Evolutionary conservation across 2,329 filamentous ascomycete species (phyloP).

Genomic region (Cryoendolithus antarcticus): DNA sequence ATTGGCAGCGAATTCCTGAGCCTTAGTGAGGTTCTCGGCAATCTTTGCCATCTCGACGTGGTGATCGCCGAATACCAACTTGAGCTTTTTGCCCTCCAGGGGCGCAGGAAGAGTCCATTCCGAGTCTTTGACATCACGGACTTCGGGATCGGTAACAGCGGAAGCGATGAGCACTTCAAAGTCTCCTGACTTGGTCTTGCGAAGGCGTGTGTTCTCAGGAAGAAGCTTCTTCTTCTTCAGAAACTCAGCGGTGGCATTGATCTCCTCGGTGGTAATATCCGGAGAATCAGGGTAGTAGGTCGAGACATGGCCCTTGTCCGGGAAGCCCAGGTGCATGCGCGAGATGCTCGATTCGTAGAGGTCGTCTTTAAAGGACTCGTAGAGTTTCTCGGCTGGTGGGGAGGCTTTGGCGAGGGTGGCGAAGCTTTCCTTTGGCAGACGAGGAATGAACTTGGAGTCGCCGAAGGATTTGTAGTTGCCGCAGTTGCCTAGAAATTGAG

Average conservation of each 20-base stretch:
- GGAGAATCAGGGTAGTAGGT: constrained; percentile 40
- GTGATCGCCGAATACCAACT: constrained; percentile 35
- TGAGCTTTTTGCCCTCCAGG: constrained; percentile 33
- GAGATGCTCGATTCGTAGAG: constrained; percentile 32
- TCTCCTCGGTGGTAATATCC: constrained; percentile 36
- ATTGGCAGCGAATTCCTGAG: constrained; percentile 35
- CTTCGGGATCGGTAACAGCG: constrained; percentile 27
- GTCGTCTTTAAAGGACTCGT: constrained; percentile 32
- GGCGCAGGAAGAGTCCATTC: constrained; percentile 33
- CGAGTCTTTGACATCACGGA: constrained; percentile 30
- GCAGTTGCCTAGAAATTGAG: constrained; percentile 40
- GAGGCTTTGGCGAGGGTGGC: constrained; percentile 32
- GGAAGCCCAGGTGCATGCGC: constrained; percentile 38
- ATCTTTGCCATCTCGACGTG: constrained; percentile 35
- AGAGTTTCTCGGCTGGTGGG: constrained; percentile 27
- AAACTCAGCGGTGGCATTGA: constrained; percentile 33
- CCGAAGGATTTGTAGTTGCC: constrained; percentile 42
- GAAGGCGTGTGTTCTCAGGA: constrained; percentile 38
- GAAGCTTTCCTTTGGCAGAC: constrained; percentile 31
- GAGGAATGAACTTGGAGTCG: constrained; percentile 39
- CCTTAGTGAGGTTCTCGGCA: constrained; percentile 32
- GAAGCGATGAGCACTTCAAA: constrained; percentile 39
- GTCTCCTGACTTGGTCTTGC: constrained; percentile 29
- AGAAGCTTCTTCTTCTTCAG: constrained; percentile 34
- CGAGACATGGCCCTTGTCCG: constrained; percentile 35